Base-by-base conservation (phyloP, 768 basidiomycete species). In the Suillus luteus region DNA sequence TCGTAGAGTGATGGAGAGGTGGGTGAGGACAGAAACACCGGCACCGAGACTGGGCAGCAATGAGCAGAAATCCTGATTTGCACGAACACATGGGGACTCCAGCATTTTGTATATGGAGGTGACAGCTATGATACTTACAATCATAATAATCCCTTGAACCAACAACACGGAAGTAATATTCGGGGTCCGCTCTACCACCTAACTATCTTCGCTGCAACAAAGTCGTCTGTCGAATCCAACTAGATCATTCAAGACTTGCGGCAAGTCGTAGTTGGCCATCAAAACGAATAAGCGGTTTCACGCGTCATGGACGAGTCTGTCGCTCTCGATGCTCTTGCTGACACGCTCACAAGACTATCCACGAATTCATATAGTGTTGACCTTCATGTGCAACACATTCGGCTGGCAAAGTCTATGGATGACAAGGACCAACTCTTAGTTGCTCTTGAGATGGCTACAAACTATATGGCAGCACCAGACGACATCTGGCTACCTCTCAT, bases 401-500 rank as follows among this genome's bases (percentile, higher is more conserved):
- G 78, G 51, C 76, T 92, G 5, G 84, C 88, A 4, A 80, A 80
- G 55, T 80, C 83, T 27, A 66, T 85, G 17, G 79, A 83, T 22
- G 85, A 82, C 62, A 80, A 88, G 78, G 82, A 86, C 12, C 88
- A 93, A 67, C 73, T 85, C 22, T 71, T 80, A 40, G 79, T 80
- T 7, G 93, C 91, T 19, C 81, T 85, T 68, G 87, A 90, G 70
- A 88, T 90, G 83, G 79, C 87, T 71, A 75, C 85, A 4, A 82
- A 82, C 60, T 86, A 84, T 68, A 78, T 87, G 66, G 85, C 90
- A 8, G 86, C 83, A 11, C 83, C 84, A 38, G 86, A 90, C 63
- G 85, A 90, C 41, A 82, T 91, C 24, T 95, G 92, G 92, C 63
- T 88, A n/a, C 85, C 86, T 24, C 77, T 93, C 49, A 80, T 93